These are phyloP conservation scores for Vigna reflexopilosa DNA, from an alignment of 306 rosid genomes.

Conservation along the genomic window DNA sequence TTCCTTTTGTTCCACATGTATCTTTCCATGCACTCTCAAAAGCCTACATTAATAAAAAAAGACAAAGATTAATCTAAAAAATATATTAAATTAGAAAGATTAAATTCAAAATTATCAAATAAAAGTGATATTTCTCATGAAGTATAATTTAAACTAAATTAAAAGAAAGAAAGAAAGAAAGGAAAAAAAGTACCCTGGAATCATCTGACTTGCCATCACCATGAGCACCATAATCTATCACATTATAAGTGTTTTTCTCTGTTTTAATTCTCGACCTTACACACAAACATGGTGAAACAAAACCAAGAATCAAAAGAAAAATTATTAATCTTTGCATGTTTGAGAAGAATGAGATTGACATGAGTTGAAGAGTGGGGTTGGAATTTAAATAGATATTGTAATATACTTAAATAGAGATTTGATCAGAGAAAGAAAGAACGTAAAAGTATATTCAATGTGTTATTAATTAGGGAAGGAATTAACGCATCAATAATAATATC, in stretches of 20 bases:
- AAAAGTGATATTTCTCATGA: too few species aligned
- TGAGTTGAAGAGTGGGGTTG: too few species aligned
- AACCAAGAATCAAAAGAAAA: slow-evolving; percentile 30
- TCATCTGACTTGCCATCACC: slow-evolving; percentile 40
- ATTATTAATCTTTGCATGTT: slow-evolving; percentile 27
- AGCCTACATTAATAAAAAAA: slow-evolving; percentile 36
- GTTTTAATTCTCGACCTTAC: neutral
- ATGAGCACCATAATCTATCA: slow-evolving; percentile 41
- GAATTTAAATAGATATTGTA: too few species aligned
- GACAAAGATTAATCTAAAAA: too few species aligned
- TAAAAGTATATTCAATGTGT: too few species aligned
- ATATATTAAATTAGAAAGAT: too few species aligned
- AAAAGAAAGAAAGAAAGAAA: too few species aligned
- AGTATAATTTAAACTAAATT: too few species aligned
- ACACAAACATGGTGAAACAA: slow-evolving; percentile 35
- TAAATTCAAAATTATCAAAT: neutral
- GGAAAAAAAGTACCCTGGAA: slow-evolving; percentile 16
- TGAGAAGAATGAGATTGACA: neutral
- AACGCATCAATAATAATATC: too few species aligned
- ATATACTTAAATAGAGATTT: too few species aligned
- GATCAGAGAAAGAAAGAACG: too few species aligned
- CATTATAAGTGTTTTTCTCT: neutral
- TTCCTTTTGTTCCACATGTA: slow-evolving; percentile 24
- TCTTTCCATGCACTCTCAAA: slow-evolving; percentile 35
- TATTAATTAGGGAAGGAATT: too few species aligned